These are phyloP conservation scores for Coemansia sp. DNA, from an alignment of 192 early-diverging fungal genomes.

Conservation along the genomic window DNA sequence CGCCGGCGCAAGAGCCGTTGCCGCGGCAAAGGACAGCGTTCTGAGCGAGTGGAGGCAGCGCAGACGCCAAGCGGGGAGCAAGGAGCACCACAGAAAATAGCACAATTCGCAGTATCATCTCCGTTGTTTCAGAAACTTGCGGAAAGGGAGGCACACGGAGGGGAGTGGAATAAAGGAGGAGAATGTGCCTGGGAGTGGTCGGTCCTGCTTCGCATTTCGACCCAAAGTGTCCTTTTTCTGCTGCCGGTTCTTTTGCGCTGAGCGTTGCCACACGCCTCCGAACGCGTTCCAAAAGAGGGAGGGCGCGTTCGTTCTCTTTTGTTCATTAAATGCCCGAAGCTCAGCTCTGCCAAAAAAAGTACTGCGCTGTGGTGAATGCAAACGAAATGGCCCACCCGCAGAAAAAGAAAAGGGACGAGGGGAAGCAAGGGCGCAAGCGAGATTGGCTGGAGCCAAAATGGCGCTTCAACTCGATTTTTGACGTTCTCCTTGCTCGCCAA, in stretches of 20 bases:
- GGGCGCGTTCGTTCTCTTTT: not conserved
- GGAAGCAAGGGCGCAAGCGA: not conserved
- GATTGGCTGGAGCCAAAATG: not conserved
- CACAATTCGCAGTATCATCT: not conserved
- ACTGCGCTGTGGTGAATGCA: not conserved
- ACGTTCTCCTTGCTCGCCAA: not conserved
- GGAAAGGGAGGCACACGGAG: no score
- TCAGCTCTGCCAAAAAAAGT: not conserved
- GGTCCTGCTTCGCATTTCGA: not conserved
- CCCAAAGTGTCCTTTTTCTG: not conserved
- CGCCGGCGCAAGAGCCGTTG: not conserved
- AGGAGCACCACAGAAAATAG: conserved; percentile 8
- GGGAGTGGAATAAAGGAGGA: not conserved
- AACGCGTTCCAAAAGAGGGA: not conserved
- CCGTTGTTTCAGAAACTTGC: not conserved
- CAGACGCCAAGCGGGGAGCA: not conserved
- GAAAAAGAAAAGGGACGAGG: not conserved
- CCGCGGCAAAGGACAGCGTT: conserved; percentile 26
- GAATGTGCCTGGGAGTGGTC: not conserved
- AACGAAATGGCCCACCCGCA: not conserved
- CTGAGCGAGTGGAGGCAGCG: conserved; percentile 24
- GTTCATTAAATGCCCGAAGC: not conserved
- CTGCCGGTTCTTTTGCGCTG: not conserved
- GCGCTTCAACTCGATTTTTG: not conserved
- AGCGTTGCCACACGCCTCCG: not conserved